Percentiles rank a stretch among this genome's conserved stretches.
phyloP scores from a whole-genome alignment of 768 basidiomycete genomes.

The Calocybe indica region DNA sequence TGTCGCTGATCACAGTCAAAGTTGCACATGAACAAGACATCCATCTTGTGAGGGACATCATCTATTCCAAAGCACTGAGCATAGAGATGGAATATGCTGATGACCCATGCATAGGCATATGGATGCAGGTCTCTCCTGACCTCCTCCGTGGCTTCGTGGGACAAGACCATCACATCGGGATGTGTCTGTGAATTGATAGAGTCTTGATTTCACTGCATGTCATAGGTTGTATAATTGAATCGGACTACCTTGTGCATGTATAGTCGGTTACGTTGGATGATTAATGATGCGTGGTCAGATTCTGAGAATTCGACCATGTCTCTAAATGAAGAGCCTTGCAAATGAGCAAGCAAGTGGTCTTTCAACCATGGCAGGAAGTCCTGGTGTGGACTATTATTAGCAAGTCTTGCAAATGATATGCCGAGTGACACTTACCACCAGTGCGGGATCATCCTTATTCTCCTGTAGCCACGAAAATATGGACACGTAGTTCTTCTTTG shows the following conservation, averaged over 20 bases:
- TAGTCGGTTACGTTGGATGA: constrained; percentile 17
- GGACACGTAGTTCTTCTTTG: constrained; percentile 19
- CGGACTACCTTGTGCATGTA: constrained; percentile 24
- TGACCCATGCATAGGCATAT: constrained; percentile 5
- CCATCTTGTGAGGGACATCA: constrained; percentile 7
- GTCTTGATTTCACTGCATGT: constrained; percentile 27
- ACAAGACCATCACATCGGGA: constrained; percentile 21
- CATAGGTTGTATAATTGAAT: constrained; percentile 34
- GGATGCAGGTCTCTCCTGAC: constrained; percentile 4
- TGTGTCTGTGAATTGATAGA: constrained; percentile 21
- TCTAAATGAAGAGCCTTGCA: neutral
- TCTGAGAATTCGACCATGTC: neutral
- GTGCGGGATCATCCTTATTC: neutral
- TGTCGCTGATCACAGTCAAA: constrained; percentile 10
- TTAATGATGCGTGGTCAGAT: constrained; percentile 13
- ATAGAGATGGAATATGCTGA: constrained; percentile 20
- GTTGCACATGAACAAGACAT: constrained; percentile 25
- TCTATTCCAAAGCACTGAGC: constrained; percentile 2
- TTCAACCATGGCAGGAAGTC: neutral
- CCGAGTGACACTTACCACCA: neutral
- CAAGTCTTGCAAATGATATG: too few species aligned
- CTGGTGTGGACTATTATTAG: neutral
- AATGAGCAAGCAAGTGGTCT: neutral
- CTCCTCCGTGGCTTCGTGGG: constrained; percentile 2
- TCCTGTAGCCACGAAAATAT: constrained; percentile 9